Evolutionary conservation across 2,329 filamentous ascomycete species (phyloP).

Genomic region (Nemania sp.): DNA sequence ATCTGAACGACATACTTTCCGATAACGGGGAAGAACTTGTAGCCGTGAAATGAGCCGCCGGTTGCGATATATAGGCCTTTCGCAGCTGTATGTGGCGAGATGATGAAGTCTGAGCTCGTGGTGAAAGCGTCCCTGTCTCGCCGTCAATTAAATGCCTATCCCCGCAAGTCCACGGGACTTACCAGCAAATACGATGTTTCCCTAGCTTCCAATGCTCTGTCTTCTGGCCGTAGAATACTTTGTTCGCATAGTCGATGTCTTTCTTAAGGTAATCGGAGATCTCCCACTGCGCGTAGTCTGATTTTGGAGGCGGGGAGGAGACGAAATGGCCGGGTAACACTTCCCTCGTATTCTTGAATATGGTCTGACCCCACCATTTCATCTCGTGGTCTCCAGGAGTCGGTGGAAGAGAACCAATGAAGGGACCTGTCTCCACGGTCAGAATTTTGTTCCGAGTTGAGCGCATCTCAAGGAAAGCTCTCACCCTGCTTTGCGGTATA

Average conservation of each 20-base stretch:
- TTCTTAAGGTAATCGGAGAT: conserved; percentile 59
- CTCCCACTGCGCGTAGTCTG: conserved; percentile 67
- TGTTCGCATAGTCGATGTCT: conserved; percentile 60
- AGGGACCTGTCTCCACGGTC: conserved; percentile 49
- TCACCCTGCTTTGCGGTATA: conserved; percentile 21
- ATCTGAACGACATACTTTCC: conserved; percentile 65
- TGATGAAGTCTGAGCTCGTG: conserved; percentile 65
- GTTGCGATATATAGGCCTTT: conserved; percentile 27
- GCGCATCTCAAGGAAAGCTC: not conserved
- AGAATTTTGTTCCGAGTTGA: not conserved
- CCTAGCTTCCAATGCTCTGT: conserved; percentile 61
- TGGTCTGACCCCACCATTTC: conserved; percentile 67
- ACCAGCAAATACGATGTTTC: conserved; percentile 71
- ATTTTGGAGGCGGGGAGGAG: conserved; percentile 59
- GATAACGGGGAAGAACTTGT: conserved; percentile 69
- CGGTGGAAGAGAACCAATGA: conserved; percentile 62
- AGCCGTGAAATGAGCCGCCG: conserved; percentile 68
- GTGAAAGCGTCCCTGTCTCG: conserved; percentile 66
- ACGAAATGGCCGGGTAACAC: conserved; percentile 46
- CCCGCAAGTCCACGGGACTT: conserved; percentile 35
- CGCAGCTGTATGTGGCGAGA: conserved; percentile 52
- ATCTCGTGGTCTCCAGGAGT: conserved; percentile 53
- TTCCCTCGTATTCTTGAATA: conserved; percentile 62
- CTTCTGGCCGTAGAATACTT: conserved; percentile 63
- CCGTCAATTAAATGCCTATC: not conserved